These are phyloP conservation scores for Gnetum montanum DNA, from an alignment of 75 land plant genomes.

Conservation along the genomic window DNA sequence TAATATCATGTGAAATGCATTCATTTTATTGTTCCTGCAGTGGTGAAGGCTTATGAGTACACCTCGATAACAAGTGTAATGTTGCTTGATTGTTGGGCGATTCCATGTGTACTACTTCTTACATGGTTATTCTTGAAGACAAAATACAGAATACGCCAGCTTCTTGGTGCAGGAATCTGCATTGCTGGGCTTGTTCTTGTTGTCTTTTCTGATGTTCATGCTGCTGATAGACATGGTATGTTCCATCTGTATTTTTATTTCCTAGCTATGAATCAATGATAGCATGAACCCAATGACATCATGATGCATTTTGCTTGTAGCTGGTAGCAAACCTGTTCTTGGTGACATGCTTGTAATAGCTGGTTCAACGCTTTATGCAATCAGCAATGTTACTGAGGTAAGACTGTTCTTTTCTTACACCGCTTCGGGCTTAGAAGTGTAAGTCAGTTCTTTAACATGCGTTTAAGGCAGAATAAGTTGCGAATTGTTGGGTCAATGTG, in stretches of 20 bases:
- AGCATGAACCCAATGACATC: background rate
- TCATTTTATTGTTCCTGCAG: conserved; percentile 24
- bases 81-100: conserved; percentile 96
- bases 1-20: no score
- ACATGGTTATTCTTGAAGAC: conserved; percentile 86
- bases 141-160: conserved; percentile 49
- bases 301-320: conserved; percentile 31
- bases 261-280: background rate
- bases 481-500: no score
- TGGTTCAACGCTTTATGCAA: conserved; percentile 74
- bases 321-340: conserved; percentile 65
- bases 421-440: no score
- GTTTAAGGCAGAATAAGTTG: no score
- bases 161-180: conserved; percentile 67
- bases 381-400: conserved; percentile 92
- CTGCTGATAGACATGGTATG: conserved; percentile 60
- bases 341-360: conserved; percentile 83
- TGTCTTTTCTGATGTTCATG: conserved; percentile 89
- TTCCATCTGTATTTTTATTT: background rate
- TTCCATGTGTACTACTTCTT: conserved; percentile 80
- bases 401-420: background rate
- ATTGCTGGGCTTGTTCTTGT: conserved; percentile 78
- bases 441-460: no score
- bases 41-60: conserved; percentile 95
- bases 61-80: conserved; percentile 96